Base-by-base conservation (phyloP, 768 basidiomycete species). In the Lactifluus piperatus region DNA sequence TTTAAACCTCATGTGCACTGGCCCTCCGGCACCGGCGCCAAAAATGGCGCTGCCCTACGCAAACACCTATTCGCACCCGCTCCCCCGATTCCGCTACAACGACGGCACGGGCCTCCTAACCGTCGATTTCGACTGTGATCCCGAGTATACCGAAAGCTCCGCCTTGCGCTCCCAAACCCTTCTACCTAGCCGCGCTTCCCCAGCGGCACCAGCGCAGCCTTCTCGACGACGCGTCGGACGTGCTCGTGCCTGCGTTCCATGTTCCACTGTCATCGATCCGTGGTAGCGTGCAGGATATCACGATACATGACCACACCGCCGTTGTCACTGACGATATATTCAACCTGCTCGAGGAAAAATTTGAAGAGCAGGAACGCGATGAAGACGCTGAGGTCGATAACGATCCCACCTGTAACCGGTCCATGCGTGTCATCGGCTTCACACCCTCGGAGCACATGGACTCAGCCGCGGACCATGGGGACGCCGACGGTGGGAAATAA, bases 301-400 rank as follows among this genome's bases (percentile, higher is more conserved):
- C 49, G 7, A 32, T 16, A 14, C 45, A 24, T 36, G 70, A 60
- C 22, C 54, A 65, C 24, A 55, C 64, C 11, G 13, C 65, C 11
- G 67, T 73, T 1, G 59, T 53, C 34, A 53, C 66, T 0, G 62
- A 64, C 43, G 60, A 71, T 9, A 30, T 52, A 1, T 62, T 66
- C 56, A 90, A 92, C 64, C 67, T 93, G 61, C 72, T 76, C 45
- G 89, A 91, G 66, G 82, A 90, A 57, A 91, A 93, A 64, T 77
- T 91, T 18, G 68, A 89, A 54, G 89, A 92, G 60, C 82, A 85
- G 63, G 90, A 93, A 51, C 77, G 84, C 24, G 83, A 81, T 6
- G 87, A 88, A 69, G 90, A 90, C 57, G 84, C 79, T 2, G 88
- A 90, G 68, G 80, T 84, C 14, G 90, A 93, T 66, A 84, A 92